Percentiles rank a stretch among this genome's conserved stretches.
phyloP scores from a whole-genome alignment of 352 stramenopile species.

The Elongisporangium undulatum region DNA sequence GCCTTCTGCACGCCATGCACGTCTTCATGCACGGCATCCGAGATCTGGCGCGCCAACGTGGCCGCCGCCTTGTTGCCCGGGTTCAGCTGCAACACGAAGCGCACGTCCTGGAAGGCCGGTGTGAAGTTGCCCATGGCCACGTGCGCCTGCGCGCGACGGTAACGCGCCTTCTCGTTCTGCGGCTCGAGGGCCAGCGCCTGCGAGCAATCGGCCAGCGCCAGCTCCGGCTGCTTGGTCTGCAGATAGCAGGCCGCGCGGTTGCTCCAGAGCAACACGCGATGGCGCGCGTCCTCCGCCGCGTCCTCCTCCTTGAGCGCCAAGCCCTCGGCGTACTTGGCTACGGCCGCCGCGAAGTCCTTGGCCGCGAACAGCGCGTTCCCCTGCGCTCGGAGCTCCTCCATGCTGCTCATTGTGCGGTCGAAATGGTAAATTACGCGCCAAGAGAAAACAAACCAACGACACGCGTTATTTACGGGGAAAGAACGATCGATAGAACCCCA shows the following conservation, averaged over 20 bases:
- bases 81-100: conserved; percentile 62
- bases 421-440: not conserved
- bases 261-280: conserved; percentile 66
- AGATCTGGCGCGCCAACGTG: conserved; percentile 67
- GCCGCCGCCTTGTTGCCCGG: conserved; percentile 72
- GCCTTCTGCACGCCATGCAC: conserved; percentile 78
- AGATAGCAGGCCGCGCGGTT: conserved; percentile 74
- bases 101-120: conserved; percentile 67
- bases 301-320: conserved; percentile 18
- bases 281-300: conserved; percentile 16
- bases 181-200: conserved; percentile 36
- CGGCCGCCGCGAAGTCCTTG: conserved; percentile 54
- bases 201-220: conserved; percentile 50
- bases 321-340: conserved; percentile 65
- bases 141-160: conserved; percentile 69
- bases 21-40: conserved; percentile 67
- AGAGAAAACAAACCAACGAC: not conserved
- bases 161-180: conserved; percentile 74
- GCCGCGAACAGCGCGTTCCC: conserved; percentile 75
- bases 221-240: conserved; percentile 57
- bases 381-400: conserved; percentile 61
- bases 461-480: not conserved
- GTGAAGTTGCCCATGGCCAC: conserved; percentile 63
- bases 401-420: conserved; percentile 8
- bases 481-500: not conserved